These are phyloP conservation scores for Hevea brasiliensis DNA, from an alignment of 345 rosid species.

Conservation along the genomic window DNA sequence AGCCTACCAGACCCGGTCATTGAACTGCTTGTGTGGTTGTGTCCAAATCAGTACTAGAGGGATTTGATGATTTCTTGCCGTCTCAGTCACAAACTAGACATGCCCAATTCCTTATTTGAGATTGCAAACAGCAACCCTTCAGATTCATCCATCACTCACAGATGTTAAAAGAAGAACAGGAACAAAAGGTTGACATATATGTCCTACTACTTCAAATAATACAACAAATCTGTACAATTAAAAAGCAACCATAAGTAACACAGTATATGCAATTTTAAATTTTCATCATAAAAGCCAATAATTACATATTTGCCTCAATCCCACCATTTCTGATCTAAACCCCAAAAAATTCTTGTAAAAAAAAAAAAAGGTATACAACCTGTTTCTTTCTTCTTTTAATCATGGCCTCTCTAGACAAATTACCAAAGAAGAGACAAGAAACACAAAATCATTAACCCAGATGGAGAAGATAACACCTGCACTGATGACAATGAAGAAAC, in stretches of 20 bases:
- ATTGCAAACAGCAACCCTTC: slow-evolving; percentile 1
- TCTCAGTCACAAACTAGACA: background rate
- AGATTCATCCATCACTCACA: background rate
- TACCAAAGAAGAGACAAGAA: slow-evolving; percentile 14
- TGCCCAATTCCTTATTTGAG: background rate
- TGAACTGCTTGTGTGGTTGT: too few relatives aligned
- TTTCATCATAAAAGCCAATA: slow-evolving; percentile 12
- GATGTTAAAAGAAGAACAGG: background rate
- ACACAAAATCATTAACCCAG: slow-evolving; percentile 22
- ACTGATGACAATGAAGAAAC: slow-evolving; percentile 13
- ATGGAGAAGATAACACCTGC: slow-evolving; percentile 10
- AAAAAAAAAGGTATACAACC: background rate
- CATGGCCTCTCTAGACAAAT: slow-evolving; percentile 4
- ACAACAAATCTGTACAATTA: background rate
- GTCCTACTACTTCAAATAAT: background rate
- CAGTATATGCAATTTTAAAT: background rate
- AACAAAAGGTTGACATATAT: background rate
- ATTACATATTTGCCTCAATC: slow-evolving; percentile 11
- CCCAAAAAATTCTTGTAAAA: slow-evolving; percentile 11
- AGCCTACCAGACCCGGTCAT: too few relatives aligned
- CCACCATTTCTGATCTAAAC: background rate
- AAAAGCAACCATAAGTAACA: slow-evolving; percentile 3
- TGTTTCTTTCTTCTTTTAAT: slow-evolving; percentile 16
- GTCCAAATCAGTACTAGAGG: too few relatives aligned
- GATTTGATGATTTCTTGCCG: too few relatives aligned